Evolutionary conservation across 495 filamentous ascomycete genomes (phyloP), one percentile per base, ranked within the genome.

Genomic region (Aspergillus nidulans): DNA sequence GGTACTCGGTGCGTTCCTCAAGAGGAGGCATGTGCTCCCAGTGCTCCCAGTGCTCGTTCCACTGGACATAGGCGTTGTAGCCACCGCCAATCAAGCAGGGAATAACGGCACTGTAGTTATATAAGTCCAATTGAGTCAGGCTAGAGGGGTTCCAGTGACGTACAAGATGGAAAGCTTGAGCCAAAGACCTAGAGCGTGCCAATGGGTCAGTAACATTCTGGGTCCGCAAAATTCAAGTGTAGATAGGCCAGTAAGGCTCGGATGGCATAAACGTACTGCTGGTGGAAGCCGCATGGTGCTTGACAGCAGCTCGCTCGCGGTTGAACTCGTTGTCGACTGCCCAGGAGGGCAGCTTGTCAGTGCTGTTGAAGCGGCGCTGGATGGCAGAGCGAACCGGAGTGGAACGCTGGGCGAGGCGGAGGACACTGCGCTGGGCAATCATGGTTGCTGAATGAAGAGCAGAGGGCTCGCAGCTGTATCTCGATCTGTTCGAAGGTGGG

Each of bases 11-110:
- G 65, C 89, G 85, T 73, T 97, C 92, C 79, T 95, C 89, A 34
- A 94, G 81, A 53, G 92, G 86, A 49, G 87, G 81, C 77, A 89
- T 77, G 78, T 97, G 91, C 6, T 71, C 71, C 88, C 86, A 90
- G 77, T 97, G 92, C 77, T 94, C 88, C 92, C 91, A 96, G 74
- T 97, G 92, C 83, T 95, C 89, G 56, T 80, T 82, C 90, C 91
- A 97, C 55, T 94, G 84, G 69, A 81, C 84, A 69, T 90, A 94
- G 64, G 92, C 90, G 72, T 96, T 97, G 64, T 83, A 62, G 53
- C 76, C 69, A 41, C 86, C 83, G 59, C 89, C 71, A 58, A 89
- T 75, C 55, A 97, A 77, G 70, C 69, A 72, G 46, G 91, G 90
- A 60, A 86, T 73, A 38, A 86, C 76, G 63, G 74, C 81, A 66